These are phyloP conservation scores for Curvularia spicifera DNA, from an alignment of 2,329 filamentous ascomycete species.

Conservation along the genomic window DNA sequence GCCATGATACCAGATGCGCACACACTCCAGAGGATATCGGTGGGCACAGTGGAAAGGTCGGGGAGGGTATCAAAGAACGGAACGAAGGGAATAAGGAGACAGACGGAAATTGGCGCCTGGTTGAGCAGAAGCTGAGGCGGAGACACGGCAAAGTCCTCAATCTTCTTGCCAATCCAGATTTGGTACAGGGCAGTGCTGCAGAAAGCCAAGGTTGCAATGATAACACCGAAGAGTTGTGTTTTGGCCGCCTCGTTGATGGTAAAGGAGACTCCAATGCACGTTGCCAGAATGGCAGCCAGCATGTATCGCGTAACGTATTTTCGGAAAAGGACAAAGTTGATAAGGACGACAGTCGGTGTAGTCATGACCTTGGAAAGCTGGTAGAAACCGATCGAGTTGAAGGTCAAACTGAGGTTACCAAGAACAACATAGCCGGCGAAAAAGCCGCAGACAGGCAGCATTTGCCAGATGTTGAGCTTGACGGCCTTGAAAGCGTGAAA, in stretches of 20 bases:
- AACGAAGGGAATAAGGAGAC: slow-evolving; percentile 52
- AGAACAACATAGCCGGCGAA: slow-evolving; percentile 57
- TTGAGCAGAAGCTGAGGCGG: slow-evolving; percentile 55
- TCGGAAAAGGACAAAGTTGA: slow-evolving; percentile 54
- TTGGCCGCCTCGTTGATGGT: slow-evolving; percentile 53
- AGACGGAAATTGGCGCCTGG: slow-evolving; percentile 55
- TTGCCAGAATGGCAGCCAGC: slow-evolving; percentile 50
- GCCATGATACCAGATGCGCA: slow-evolving; percentile 54
- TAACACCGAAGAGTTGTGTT: slow-evolving; percentile 51
- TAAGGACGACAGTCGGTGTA: slow-evolving; percentile 54
- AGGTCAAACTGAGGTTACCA: slow-evolving; percentile 55
- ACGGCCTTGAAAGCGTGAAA: slow-evolving; percentile 56
- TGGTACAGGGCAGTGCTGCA: slow-evolving; percentile 56
- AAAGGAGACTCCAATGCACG: slow-evolving; percentile 54
- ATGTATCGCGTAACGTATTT: slow-evolving; percentile 53
- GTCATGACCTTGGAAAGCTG: slow-evolving; percentile 59
- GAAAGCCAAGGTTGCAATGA: slow-evolving; percentile 54
- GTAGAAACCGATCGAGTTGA: slow-evolving; percentile 57
- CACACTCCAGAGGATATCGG: slow-evolving; percentile 50
- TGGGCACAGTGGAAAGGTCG: slow-evolving; percentile 47
- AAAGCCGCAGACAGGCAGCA: slow-evolving; percentile 56
- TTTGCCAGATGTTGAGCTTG: slow-evolving; percentile 52
- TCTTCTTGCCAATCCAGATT: slow-evolving; percentile 59
- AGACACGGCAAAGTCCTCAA: slow-evolving; percentile 54
- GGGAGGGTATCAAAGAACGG: slow-evolving; percentile 54